Percentiles rank a stretch among this genome's conserved stretches.
These are phyloP conservation scores for Fusarium xylarioides DNA, from an alignment of 2,329 filamentous ascomycete species.

Conservation along the genomic window DNA sequence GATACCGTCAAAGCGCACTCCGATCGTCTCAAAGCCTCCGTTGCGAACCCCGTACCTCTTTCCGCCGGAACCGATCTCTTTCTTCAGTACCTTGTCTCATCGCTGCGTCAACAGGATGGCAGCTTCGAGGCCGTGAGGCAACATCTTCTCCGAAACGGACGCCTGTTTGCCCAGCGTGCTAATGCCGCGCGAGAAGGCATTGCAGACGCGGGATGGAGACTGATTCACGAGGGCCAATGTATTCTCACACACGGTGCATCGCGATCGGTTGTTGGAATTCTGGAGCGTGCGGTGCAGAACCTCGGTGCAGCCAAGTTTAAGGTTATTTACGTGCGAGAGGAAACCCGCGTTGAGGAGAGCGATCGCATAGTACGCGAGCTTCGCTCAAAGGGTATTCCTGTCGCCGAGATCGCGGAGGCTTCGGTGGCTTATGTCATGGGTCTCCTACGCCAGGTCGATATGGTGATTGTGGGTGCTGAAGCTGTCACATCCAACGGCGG, in stretches of 20 bases:
- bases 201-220: constrained; percentile 78
- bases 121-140: constrained; percentile 81
- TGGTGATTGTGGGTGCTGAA: constrained; percentile 76
- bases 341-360: constrained; percentile 66
- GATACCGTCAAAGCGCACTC: constrained; percentile 83
- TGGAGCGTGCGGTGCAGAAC: constrained; percentile 73
- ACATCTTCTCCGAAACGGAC: constrained; percentile 85
- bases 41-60: constrained; percentile 89
- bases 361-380: constrained; percentile 76
- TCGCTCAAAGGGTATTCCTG: constrained; percentile 78
- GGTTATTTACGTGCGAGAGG: constrained; percentile 81
- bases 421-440: constrained; percentile 83
- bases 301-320: constrained; percentile 72
- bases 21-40: constrained; percentile 76
- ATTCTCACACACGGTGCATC: constrained; percentile 93
- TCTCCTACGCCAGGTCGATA: constrained; percentile 65
- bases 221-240: constrained; percentile 79
- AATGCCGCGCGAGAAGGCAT: constrained; percentile 87
- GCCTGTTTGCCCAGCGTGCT: constrained; percentile 85
- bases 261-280: constrained; percentile 80
- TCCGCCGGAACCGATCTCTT: constrained; percentile 96
- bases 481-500: constrained; percentile 95
- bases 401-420: constrained; percentile 66
- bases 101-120: constrained; percentile 64
- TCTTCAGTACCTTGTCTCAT: constrained; percentile 89